Base-by-base conservation (phyloP, 805 yeast species). In the Ogataea degrootiae region DNA sequence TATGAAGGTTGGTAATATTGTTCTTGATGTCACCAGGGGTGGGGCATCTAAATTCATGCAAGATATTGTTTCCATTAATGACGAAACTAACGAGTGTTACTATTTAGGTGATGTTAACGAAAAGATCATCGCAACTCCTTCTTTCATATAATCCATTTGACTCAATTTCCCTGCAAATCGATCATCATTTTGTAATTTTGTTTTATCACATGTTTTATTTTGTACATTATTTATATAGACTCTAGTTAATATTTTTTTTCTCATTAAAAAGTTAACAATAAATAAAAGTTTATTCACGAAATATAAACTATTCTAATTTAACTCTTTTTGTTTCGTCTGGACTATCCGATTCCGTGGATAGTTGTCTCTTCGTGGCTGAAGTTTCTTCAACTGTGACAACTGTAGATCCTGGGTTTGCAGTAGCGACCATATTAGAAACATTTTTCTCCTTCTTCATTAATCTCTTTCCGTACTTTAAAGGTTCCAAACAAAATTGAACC, bases 21-120 rank as follows among this genome's bases (percentile, higher is more conserved):
- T 77, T 3, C 76, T 83, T 74, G 88, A 85, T 47, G 81, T 90
- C 21, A 71, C 82, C 5, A 75, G 78, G 57, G 97, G 97, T 15
- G 80, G 87, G 3, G 75, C 82, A 12, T 65, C 86, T 6, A 73
- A 77, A 5, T 83, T 89, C 52, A 67, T 85, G 26, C 97, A 92
- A 63, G 92, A 88, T 49, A 71, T 87, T 9, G 79, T 85, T 14
- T 65, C 66, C 1, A 66, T 73, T 7, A 62, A 66, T 31, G 59
- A 60, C 7, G 73, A 69, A 5, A 67, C 71, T 6, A 68, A 72
- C 21, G 58, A 66, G 12, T 76, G 77, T 7, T 70, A 69, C 43
- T 66, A 73, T 37, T 54, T 85, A 48, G 91, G 91, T 4, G 75
- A 71, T 44, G 63, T 85, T 0, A 69, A 71, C 19, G 77, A 77